A percentile compares a stretch with the other conserved stretches of the same genome.
These are phyloP conservation scores for Botrytis galanthina DNA, from an alignment of 2,329 filamentous ascomycete species.

Conservation along the genomic window DNA sequence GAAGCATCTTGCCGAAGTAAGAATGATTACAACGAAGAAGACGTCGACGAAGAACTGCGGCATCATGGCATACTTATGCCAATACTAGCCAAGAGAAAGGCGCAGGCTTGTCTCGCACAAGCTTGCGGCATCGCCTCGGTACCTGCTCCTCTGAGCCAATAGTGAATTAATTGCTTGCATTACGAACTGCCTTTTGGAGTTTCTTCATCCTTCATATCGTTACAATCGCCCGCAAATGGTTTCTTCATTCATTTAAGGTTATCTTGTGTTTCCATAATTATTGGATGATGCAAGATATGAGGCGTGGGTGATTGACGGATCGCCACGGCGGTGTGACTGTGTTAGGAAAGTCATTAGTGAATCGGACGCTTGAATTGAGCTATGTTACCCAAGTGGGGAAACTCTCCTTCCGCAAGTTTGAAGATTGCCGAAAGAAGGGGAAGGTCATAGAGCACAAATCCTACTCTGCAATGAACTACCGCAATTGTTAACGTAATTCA, in stretches of 20 bases:
- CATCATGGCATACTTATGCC: constrained; percentile 17
- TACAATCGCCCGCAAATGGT: neutral
- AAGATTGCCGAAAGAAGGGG: constrained; percentile 2
- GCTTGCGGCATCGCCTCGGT: constrained; percentile 13
- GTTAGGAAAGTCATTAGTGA: constrained; percentile 18
- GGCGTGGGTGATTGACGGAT: constrained; percentile 7
- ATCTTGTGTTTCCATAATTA: constrained; percentile 5
- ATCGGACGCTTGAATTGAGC: constrained; percentile 3
- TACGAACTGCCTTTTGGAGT: constrained; percentile 14
- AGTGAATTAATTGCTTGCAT: neutral
- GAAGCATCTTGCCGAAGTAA: constrained; percentile 19
- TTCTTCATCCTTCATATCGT: constrained; percentile 3
- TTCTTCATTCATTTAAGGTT: constrained; percentile 16
- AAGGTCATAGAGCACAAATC: constrained; percentile 4
- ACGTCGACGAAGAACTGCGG: neutral
- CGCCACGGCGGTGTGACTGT: constrained; percentile 3
- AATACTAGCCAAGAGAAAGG: constrained; percentile 15
- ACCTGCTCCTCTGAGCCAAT: constrained; percentile 21
- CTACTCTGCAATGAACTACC: neutral
- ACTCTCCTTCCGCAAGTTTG: constrained; percentile 3
- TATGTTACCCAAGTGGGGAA: constrained; percentile 6
- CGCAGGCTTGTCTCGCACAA: constrained; percentile 1
- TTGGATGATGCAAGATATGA: neutral
- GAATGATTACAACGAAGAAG: constrained; percentile 11
- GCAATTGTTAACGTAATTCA: neutral